Conservation (phyloP, 495 filamentous ascomycete genomes). For the Aspergillus sparsus region DNA sequence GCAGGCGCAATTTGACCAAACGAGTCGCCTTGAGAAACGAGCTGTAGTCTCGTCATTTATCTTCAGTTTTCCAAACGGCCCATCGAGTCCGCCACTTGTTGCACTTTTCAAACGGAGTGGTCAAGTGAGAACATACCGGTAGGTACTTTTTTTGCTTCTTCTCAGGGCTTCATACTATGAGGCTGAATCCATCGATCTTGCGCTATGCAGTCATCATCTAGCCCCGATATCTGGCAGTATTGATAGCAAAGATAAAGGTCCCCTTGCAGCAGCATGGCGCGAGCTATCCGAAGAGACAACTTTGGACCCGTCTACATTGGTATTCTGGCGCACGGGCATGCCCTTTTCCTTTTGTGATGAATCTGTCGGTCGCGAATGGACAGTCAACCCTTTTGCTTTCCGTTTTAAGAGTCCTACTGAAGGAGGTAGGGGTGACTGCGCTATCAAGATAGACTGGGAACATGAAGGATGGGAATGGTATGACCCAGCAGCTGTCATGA, state of each 20-base stretch:
- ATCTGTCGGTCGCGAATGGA: slow-evolving; percentile 58
- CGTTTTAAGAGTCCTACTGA: slow-evolving; percentile 42
- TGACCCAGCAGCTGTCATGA: slow-evolving; percentile 45
- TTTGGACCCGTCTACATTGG: slow-evolving; percentile 46
- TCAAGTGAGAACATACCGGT: slow-evolving; percentile 59
- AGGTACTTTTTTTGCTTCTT: slow-evolving; percentile 8
- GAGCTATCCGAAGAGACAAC: slow-evolving; percentile 65
- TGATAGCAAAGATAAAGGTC: slow-evolving; percentile 48
- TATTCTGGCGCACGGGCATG: slow-evolving; percentile 58
- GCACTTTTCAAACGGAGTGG: slow-evolving; percentile 60
- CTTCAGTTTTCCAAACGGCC: not conserved
- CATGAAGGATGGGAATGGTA: slow-evolving; percentile 60
- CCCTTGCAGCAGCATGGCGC: slow-evolving; percentile 58
- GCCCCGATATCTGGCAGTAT: slow-evolving; percentile 65
- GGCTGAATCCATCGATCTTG: not conserved
- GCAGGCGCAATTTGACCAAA: too few species aligned
- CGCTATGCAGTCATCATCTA: slow-evolving; percentile 45
- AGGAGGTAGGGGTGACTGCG: slow-evolving; percentile 31
- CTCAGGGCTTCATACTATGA: not conserved
- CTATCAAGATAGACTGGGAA: slow-evolving; percentile 63
- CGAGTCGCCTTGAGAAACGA: not conserved
- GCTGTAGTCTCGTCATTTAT: not conserved
- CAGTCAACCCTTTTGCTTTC: slow-evolving; percentile 63
- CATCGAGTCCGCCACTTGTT: slow-evolving; percentile 38
- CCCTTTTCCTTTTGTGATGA: slow-evolving; percentile 58